Evolutionary conservation across 495 filamentous ascomycete species (phyloP).

Genomic region (Tuber borchii): DNA sequence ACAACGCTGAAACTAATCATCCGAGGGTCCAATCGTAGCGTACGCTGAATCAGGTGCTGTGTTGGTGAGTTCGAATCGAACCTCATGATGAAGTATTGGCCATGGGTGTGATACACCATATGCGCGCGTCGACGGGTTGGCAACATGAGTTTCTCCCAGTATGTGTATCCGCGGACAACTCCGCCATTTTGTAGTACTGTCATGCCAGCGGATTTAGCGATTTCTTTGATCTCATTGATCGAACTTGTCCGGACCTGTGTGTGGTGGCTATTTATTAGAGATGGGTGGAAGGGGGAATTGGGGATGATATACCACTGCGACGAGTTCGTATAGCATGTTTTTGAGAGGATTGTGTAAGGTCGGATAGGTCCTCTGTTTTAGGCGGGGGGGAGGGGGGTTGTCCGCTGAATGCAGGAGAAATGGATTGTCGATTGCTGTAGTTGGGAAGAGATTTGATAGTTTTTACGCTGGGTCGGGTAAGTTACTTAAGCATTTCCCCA

Average conservation of each 20-base stretch:
- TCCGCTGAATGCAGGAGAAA: not conserved
- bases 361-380: not conserved
- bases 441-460: not conserved
- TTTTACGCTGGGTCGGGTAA: not conserved
- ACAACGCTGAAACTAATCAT: constrained; percentile 82
- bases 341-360: constrained; percentile 22
- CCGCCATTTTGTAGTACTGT: constrained; percentile 77
- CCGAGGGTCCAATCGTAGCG: constrained; percentile 77
- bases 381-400: not conserved
- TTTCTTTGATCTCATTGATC: constrained; percentile 88
- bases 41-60: constrained; percentile 65
- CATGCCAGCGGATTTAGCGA: constrained; percentile 77
- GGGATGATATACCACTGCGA: constrained; percentile 69
- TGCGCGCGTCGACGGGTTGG: constrained; percentile 67
- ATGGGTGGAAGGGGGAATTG: not conserved
- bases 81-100: constrained; percentile 97
- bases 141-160: constrained; percentile 87
- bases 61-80: constrained; percentile 69
- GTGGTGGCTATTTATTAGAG: constrained; percentile 12
- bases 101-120: constrained; percentile 69
- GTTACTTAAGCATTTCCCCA: not conserved
- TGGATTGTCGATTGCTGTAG: not conserved
- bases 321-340: constrained; percentile 96
- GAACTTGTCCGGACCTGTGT: constrained; percentile 79
- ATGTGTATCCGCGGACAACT: constrained; percentile 83